phyloP scores from a whole-genome alignment of 2,329 filamentous ascomycete genomes.

The Karstenula rhodostoma region DNA sequence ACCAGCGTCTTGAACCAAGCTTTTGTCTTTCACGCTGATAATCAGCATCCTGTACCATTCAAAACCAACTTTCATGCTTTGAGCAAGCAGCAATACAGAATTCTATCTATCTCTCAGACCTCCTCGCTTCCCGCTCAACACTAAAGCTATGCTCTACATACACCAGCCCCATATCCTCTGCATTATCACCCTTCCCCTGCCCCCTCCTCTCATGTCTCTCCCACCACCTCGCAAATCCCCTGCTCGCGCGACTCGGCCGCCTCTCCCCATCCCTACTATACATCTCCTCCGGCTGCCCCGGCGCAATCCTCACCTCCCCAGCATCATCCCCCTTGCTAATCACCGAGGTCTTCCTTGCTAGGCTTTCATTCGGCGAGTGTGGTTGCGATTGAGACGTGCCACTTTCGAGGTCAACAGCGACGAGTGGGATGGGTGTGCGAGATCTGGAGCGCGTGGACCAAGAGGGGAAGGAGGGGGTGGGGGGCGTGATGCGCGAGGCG shows the following conservation, averaged over 20 bases:
- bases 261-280: not conserved
- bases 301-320: slow-evolving; percentile 18
- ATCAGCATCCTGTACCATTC: not conserved
- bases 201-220: slow-evolving; percentile 13
- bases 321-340: slow-evolving; percentile 1
- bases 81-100: not conserved
- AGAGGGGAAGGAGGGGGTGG: slow-evolving; percentile 9
- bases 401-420: slow-evolving; percentile 19
- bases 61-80: not conserved
- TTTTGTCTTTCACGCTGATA: not conserved
- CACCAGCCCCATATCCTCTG: slow-evolving; percentile 25
- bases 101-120: not conserved
- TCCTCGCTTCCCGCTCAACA: slow-evolving; percentile 10
- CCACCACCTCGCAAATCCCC: slow-evolving; percentile 25
- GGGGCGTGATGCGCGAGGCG: slow-evolving; percentile 24
- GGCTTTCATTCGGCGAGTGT: not conserved
- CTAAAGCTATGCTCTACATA: slow-evolving; percentile 22
- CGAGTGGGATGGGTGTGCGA: slow-evolving; percentile 13
- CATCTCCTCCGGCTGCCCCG: slow-evolving; percentile 12
- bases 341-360: slow-evolving; percentile 4
- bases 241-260: slow-evolving; percentile 10
- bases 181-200: slow-evolving; percentile 20
- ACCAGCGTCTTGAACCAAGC: not conserved
- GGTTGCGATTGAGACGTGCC: slow-evolving; percentile 5
- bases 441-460: slow-evolving; percentile 19